phyloP scores from a whole-genome alignment of 352 stramenopile genomes.

The Globisporangium perplexum region DNA sequence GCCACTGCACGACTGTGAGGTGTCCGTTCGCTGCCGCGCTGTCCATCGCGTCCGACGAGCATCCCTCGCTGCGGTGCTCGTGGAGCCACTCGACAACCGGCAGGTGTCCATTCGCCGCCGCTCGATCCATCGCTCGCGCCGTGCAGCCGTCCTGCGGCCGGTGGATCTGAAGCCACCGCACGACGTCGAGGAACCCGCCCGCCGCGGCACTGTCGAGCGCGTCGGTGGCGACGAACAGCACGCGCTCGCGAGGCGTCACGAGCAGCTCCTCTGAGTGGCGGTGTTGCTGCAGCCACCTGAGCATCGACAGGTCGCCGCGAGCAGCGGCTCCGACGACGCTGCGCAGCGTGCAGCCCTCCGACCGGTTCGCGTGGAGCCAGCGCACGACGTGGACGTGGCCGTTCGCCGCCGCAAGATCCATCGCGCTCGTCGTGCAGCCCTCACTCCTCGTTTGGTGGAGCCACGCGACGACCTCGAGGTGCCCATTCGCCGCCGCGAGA shows the following conservation, averaged over 20 bases:
- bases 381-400: slow-evolving; percentile 12
- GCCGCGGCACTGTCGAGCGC: slow-evolving; percentile 2
- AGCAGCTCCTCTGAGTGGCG: slow-evolving; percentile 1
- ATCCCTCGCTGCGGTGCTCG: slow-evolving; percentile 2
- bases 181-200: neutral
- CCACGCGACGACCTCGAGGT: slow-evolving; percentile 1
- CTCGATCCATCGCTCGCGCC: neutral
- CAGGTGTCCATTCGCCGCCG: neutral
- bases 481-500: neutral
- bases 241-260: neutral
- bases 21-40: neutral
- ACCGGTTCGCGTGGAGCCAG: slow-evolving; percentile 23
- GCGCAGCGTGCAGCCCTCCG: neutral
- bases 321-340: slow-evolving; percentile 4
- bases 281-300: slow-evolving; percentile 1
- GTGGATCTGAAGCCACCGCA: neutral
- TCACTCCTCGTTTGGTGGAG: neutral
- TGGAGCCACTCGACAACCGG: slow-evolving; percentile 1
- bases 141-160: neutral
- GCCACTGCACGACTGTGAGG: neutral
- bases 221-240: neutral
- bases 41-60: slow-evolving; percentile 4
- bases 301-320: neutral
- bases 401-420: slow-evolving; percentile 1
- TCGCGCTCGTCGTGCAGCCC: slow-evolving; percentile 1